These are phyloP conservation scores for Elsinoe fawcettii DNA, from an alignment of 2,329 filamentous ascomycete genomes.

Conservation along the genomic window DNA sequence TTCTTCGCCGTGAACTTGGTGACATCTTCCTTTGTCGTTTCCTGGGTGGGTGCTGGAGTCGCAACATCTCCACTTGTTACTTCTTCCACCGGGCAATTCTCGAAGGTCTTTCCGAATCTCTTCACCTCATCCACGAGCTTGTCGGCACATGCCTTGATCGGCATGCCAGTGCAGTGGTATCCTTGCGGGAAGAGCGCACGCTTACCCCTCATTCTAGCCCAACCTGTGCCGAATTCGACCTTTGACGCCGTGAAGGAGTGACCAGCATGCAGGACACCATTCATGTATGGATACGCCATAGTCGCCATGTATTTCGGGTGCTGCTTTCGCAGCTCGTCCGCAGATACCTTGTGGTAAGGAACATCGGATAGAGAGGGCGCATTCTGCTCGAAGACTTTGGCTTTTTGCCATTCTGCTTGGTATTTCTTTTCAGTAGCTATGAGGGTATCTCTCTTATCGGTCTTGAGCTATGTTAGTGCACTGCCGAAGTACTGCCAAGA, in stretches of 20 bases:
- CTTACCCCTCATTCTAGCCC: slow-evolving; percentile 85
- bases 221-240: slow-evolving; percentile 83
- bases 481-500: slow-evolving; percentile 25
- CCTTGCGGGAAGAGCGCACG: slow-evolving; percentile 80
- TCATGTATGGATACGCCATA: slow-evolving; percentile 75
- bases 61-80: slow-evolving; percentile 39
- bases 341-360: slow-evolving; percentile 63
- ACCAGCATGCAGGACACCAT: slow-evolving; percentile 74
- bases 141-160: slow-evolving; percentile 94
- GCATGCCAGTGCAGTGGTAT: slow-evolving; percentile 95
- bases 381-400: slow-evolving; percentile 73
- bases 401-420: slow-evolving; percentile 73
- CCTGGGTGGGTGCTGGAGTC: slow-evolving; percentile 54
- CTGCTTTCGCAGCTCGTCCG: slow-evolving; percentile 68
- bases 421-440: slow-evolving; percentile 86
- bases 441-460: slow-evolving; percentile 77
- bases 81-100: slow-evolving; percentile 60
- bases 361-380: slow-evolving; percentile 73
- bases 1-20: slow-evolving; percentile 91
- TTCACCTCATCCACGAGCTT: slow-evolving; percentile 86
- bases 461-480: slow-evolving; percentile 41
- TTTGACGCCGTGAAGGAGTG: slow-evolving; percentile 90
- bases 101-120: slow-evolving; percentile 80
- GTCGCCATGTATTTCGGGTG: slow-evolving; percentile 86
- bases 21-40: slow-evolving; percentile 65